Evolutionary conservation across 768 basidiomycete species (phyloP).

Genomic region (Pulveroboletus sp.): DNA sequence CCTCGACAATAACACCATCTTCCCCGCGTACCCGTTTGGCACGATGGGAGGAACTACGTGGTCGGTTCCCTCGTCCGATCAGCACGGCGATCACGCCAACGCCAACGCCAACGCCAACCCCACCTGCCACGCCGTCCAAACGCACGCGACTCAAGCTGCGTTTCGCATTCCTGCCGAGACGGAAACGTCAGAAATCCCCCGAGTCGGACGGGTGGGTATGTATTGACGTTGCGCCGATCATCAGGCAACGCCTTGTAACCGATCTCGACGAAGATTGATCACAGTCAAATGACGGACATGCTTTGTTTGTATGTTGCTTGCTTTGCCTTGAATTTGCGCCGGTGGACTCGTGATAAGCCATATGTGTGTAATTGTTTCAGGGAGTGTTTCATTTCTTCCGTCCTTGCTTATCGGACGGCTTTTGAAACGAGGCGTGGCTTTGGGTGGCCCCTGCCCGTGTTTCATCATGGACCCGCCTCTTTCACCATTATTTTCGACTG

Average conservation of each 20-base stretch:
- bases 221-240: slow-evolving; percentile 27
- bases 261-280: slow-evolving; percentile 14
- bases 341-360: neutral
- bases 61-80: slow-evolving; percentile 6
- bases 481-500: neutral
- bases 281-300: no score
- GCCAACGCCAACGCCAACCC: slow-evolving; percentile 1
- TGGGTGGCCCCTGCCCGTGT: neutral
- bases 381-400: slow-evolving; percentile 2
- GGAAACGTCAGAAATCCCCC: slow-evolving; percentile 13
- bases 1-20: slow-evolving; percentile 1
- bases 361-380: neutral
- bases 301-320: no score
- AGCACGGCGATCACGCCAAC: neutral
- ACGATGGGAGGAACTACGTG: neutral
- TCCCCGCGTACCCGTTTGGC: neutral
- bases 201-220: slow-evolving; percentile 30
- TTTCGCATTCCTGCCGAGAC: slow-evolving; percentile 15
- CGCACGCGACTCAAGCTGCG: slow-evolving; percentile 13
- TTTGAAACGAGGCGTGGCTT: slow-evolving; percentile 3
- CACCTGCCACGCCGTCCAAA: slow-evolving; percentile 14
- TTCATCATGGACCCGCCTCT: neutral
- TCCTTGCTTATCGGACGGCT: neutral
- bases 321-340: no score
- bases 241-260: slow-evolving; percentile 18